These are phyloP conservation scores for Cajanus cajan DNA, from an alignment of 306 rosid species.

Conservation along the genomic window DNA sequence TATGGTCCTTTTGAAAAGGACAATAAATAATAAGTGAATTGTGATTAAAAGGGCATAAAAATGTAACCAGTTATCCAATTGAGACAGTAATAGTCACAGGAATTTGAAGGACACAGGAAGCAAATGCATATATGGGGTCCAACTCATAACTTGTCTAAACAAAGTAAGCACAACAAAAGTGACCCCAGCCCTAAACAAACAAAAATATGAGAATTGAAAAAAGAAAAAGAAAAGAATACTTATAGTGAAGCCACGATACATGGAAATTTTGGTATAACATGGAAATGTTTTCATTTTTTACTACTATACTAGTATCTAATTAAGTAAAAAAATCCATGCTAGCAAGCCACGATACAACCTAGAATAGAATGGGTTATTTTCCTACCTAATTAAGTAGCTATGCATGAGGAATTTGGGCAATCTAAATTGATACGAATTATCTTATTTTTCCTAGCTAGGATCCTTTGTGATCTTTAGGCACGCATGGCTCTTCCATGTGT, in stretches of 20 bases:
- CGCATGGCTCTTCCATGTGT: not conserved
- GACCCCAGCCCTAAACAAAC: conserved; percentile 8
- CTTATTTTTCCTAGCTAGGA: not conserved
- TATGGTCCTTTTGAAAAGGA: not conserved
- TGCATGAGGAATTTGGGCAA: conserved; percentile 31
- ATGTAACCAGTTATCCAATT: not conserved
- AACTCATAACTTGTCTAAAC: conserved; percentile 37
- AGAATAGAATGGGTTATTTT: conserved; percentile 10
- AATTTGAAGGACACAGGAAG: conserved; percentile 33
- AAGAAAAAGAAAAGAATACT: not conserved
- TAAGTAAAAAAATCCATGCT: not conserved
- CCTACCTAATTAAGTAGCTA: conserved; percentile 14
- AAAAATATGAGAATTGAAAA: not conserved
- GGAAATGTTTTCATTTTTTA: not conserved
- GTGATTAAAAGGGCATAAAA: not conserved
- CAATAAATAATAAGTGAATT: not conserved
- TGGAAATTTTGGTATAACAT: conserved; percentile 7
- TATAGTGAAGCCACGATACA: not conserved
- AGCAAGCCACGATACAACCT: conserved; percentile 12
- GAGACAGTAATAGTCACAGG: not conserved
- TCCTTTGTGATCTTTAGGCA: not conserved
- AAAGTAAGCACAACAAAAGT: conserved; percentile 33
- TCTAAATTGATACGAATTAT: conserved; percentile 3
- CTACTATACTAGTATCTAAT: not conserved
- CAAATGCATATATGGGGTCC: conserved; percentile 37